Base-by-base conservation (phyloP, 2,329 filamentous ascomycete species). In the Diaporthe ampelina region DNA sequence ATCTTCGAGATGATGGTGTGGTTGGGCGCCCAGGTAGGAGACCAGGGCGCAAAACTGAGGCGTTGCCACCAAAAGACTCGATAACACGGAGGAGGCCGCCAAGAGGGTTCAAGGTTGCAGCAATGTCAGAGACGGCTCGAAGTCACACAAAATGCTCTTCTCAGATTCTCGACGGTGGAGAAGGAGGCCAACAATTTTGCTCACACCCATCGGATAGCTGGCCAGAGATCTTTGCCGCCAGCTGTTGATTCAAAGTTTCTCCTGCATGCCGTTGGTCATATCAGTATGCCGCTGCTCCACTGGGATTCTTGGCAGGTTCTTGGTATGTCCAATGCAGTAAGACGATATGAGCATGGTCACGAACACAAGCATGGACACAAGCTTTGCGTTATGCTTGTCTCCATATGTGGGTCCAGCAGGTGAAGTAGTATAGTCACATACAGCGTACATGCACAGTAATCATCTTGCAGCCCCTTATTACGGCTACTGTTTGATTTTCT, bases 341-440 rank as follows among this genome's bases (percentile, higher is more conserved):
- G 32, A 19, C 43, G 29, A 11, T 26, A 29, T 40, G 9, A 68
- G 21, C 21, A 8, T 26, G 29, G 8, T 19, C 29, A 21, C 63
- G 26, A 32, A 68, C 21, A 68, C 45, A 68, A 68, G 48, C 63
- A 68, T 68, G n/a, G 48, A 40, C 63, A 68, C 29, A 68, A 68
- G 48, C 63, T 68, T 68, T 68, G 48, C 29, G 19, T 68, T 40
- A 13, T 68, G 63, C 45, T 54, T 68, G 29, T 68, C 19, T 40
- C 37, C n/a, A n/a, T 15, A 32, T 13, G 21, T 24, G 63, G 13
- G 21, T 68, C 13, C 21, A 26, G 15, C 45, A 37, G n/a, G 13
- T 5, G 29, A 21, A 35, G 37, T 24, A 35, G n/a, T 5, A 15
- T 10, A 21, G 48, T 10, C n/a, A 35, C 32, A 11, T 52, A 40